Conservation (phyloP, 2,329 filamentous ascomycete genomes). For the Fusarium sp. region DNA sequence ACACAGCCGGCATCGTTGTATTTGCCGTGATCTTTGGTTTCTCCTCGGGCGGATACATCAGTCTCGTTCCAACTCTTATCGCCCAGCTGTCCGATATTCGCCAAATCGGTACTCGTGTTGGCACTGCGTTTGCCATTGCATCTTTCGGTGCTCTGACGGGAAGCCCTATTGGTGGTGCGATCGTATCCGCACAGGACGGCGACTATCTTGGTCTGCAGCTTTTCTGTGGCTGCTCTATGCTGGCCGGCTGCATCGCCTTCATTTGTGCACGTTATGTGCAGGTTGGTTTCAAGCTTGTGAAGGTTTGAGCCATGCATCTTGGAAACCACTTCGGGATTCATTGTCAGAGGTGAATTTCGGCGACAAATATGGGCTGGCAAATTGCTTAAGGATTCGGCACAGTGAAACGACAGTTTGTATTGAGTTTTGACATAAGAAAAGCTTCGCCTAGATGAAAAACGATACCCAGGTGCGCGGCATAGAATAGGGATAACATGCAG, state of each 20-base stretch:
- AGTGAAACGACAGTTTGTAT: background rate
- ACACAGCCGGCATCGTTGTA: slow-evolving; percentile 68
- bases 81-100: slow-evolving; percentile 77
- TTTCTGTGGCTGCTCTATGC: slow-evolving; percentile 68
- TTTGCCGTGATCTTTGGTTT: slow-evolving; percentile 78
- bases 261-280: slow-evolving; percentile 49
- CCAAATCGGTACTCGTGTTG: slow-evolving; percentile 75
- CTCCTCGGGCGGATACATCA: slow-evolving; percentile 73
- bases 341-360: background rate
- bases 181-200: slow-evolving; percentile 64
- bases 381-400: background rate
- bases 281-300: slow-evolving; percentile 50
- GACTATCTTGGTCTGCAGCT: slow-evolving; percentile 70
- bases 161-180: slow-evolving; percentile 73
- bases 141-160: slow-evolving; percentile 74
- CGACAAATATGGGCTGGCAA: background rate
- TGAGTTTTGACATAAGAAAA: background rate
- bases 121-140: slow-evolving; percentile 70
- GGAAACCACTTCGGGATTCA: background rate
- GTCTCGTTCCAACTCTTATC: slow-evolving; percentile 70
- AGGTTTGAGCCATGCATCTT: slow-evolving; percentile 44
- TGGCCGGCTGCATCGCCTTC: slow-evolving; percentile 46
- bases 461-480: background rate
- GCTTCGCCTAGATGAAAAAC: background rate
- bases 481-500: background rate